Evolutionary conservation across 2,329 filamentous ascomycete genomes (phyloP).

Genomic region (Talaromyces albobiverticillius): DNA sequence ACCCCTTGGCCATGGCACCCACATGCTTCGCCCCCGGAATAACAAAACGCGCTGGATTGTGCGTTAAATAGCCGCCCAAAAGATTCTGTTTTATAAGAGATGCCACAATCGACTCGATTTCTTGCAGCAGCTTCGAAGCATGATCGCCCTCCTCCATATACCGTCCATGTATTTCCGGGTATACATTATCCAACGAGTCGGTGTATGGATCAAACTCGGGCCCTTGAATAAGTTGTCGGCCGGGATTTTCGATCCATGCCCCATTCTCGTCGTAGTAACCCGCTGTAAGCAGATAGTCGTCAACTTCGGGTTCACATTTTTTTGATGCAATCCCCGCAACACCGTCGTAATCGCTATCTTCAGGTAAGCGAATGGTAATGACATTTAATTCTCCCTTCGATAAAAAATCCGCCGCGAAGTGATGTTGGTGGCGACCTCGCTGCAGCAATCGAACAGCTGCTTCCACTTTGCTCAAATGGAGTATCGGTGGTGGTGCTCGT

Average conservation of each 20-base stretch:
- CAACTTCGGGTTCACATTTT: conserved; percentile 23
- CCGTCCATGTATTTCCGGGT: conserved; percentile 54
- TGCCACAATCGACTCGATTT: conserved; percentile 75
- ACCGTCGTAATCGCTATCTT: conserved; percentile 32
- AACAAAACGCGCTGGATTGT: conserved; percentile 72
- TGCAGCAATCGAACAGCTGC: conserved; percentile 65
- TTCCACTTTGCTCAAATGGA: conserved; percentile 69
- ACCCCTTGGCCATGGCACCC: conserved; percentile 49
- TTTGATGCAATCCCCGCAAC: conserved; percentile 17
- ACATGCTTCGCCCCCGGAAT: conserved; percentile 65
- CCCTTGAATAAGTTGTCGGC: conserved; percentile 26
- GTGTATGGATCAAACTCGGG: conserved; percentile 29
- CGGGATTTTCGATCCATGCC: conserved; percentile 23
- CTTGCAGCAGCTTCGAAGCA: conserved; percentile 49
- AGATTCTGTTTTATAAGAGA: conserved; percentile 77
- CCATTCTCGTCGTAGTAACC: conserved; percentile 34
- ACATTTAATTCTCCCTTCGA: conserved; percentile 12
- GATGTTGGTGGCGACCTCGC: conserved; percentile 22
- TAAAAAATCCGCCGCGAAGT: conserved; percentile 3
- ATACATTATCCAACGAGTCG: conserved; percentile 43
- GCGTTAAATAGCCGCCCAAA: conserved; percentile 79
- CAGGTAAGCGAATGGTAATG: conserved; percentile 28
- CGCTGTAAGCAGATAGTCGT: conserved; percentile 34
- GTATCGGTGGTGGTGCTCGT: conserved; percentile 63
- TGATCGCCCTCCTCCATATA: conserved; percentile 17